phyloP scores from a whole-genome alignment of 2,329 filamentous ascomycete species.

The Pseudopithomyces maydicus region DNA sequence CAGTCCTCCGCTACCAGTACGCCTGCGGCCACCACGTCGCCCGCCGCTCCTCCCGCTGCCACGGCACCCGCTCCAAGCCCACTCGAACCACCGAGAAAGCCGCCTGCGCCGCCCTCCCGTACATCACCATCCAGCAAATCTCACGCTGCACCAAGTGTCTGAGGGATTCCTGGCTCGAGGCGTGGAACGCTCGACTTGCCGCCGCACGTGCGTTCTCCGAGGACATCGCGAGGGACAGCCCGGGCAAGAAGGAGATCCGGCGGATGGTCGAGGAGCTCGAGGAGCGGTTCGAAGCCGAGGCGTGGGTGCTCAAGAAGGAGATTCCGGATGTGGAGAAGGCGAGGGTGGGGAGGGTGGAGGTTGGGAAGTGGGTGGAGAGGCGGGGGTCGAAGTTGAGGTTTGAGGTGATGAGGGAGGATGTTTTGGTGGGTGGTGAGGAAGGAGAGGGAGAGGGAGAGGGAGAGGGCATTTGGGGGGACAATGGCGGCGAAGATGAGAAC shows the following conservation, averaged over 20 bases:
- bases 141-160: conserved; percentile 30
- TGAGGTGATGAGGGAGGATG: conserved; percentile 26
- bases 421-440: conserved; percentile 5
- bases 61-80: conserved; percentile 36
- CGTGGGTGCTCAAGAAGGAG: conserved; percentile 19
- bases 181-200: conserved; percentile 20
- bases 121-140: conserved; percentile 23
- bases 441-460: neutral
- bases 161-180: conserved; percentile 18
- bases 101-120: conserved; percentile 32
- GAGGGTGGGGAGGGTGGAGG: conserved; percentile 9
- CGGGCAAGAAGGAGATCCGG: conserved; percentile 11
- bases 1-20: conserved; percentile 37
- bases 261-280: conserved; percentile 19
- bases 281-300: conserved; percentile 4
- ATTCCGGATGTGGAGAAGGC: conserved; percentile 14
- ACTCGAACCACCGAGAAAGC: conserved; percentile 15
- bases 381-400: conserved; percentile 16
- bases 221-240: conserved; percentile 8
- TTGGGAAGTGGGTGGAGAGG: neutral
- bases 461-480: too few relatives aligned
- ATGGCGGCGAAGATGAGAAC: conserved; percentile 24
- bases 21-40: conserved; percentile 37
- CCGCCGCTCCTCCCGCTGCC: conserved; percentile 39
- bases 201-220: conserved; percentile 18